Conservation (phyloP, 306 rosid species). For the Herpetospermum pedunculosum region DNA sequence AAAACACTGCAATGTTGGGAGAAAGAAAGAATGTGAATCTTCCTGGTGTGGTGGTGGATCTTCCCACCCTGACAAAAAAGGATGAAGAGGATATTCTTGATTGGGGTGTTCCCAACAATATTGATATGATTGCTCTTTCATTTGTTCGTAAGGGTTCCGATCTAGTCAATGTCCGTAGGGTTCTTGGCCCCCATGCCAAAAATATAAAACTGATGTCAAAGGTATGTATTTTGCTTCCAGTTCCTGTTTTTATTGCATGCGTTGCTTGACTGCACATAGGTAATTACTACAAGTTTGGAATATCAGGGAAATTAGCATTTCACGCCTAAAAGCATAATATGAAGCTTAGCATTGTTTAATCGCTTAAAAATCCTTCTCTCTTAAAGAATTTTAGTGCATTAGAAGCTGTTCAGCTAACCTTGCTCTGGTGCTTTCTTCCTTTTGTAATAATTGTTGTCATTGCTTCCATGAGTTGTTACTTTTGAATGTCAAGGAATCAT, state of each 20-base stretch:
- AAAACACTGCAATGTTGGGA: constrained; percentile 73
- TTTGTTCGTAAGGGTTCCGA: constrained; percentile 95
- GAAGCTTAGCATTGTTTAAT: background rate
- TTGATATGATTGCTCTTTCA: constrained; percentile 97
- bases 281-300: background rate
- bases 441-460: background rate
- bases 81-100: constrained; percentile 82
- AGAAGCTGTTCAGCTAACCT: background rate
- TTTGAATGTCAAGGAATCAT: background rate
- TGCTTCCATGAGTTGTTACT: background rate
- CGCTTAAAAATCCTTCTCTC: background rate
- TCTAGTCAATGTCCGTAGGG: constrained; percentile 83
- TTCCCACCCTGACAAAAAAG: constrained; percentile 88
- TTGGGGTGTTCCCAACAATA: constrained; percentile 94
- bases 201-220: constrained; percentile 74
- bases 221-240: constrained; percentile 30
- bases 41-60: constrained; percentile 95
- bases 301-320: background rate
- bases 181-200: constrained; percentile 78
- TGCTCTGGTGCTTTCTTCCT: background rate
- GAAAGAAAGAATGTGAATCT: constrained; percentile 96
- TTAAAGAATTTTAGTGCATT: background rate
- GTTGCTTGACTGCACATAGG: background rate
- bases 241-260: constrained; percentile 1
- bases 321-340: background rate